phyloP scores from a whole-genome alignment of 371 early-diverging fungal genomes.

The Smittium mucronatum region DNA sequence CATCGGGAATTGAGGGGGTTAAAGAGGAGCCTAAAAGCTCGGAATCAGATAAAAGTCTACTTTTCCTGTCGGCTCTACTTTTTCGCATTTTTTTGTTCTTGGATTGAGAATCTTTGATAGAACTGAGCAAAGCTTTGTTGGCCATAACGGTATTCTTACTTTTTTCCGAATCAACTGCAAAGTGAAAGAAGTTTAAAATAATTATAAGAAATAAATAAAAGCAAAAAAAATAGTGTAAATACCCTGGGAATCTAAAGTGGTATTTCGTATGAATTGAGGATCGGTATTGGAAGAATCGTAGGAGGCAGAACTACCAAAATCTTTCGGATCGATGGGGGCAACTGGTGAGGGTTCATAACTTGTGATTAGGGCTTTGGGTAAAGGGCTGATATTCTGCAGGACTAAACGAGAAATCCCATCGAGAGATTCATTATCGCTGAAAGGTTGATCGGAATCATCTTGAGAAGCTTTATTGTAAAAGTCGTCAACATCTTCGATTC shows the following conservation, averaged over 20 bases:
- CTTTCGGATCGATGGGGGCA: neutral
- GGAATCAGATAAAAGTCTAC: neutral
- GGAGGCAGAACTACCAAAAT: neutral
- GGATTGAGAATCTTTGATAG: neutral
- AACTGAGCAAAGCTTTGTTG: neutral
- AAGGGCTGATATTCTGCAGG: neutral
- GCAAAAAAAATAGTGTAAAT: no score
- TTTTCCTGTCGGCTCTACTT: neutral
- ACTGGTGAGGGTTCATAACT: neutral
- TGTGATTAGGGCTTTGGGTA: neutral
- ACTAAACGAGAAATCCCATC: slow-evolving; percentile 4
- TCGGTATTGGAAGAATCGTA: neutral
- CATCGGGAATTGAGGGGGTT: neutral
- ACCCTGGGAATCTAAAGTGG: no score
- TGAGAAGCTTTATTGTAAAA: slow-evolving; percentile 22
- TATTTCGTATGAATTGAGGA: no score
- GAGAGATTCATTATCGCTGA: neutral
- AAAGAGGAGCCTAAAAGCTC: neutral
- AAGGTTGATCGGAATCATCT: slow-evolving; percentile 6
- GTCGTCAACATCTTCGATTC: slow-evolving; percentile 30
- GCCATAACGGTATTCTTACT: neutral
- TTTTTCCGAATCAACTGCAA: no score
- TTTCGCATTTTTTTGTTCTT: neutral
- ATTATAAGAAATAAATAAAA: no score
- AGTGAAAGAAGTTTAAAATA: no score